Conservation (phyloP, 2,329 filamentous ascomycete species). For the Calonectria pteridis region DNA sequence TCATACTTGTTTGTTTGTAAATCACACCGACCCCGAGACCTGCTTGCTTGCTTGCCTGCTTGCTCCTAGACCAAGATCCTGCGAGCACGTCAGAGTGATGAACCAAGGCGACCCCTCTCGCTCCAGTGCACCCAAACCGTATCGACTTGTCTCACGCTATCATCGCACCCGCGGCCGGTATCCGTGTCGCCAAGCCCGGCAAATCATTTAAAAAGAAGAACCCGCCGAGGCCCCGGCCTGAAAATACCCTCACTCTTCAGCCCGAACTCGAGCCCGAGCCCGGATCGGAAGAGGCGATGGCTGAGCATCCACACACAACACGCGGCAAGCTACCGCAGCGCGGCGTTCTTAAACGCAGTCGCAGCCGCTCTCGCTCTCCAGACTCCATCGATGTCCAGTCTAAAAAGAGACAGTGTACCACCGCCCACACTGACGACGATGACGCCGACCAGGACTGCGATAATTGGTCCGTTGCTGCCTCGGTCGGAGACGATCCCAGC, state of each 20-base stretch:
- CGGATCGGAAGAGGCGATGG: conserved; percentile 5
- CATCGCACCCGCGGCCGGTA: background rate
- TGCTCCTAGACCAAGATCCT: background rate
- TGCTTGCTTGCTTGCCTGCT: too few species aligned
- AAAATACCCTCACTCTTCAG: background rate
- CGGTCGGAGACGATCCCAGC: conserved; percentile 17
- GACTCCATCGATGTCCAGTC: background rate
- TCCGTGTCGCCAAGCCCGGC: background rate
- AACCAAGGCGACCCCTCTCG: background rate
- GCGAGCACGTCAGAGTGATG: conserved; percentile 6
- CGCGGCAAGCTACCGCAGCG: background rate
- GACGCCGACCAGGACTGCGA: conserved; percentile 15
- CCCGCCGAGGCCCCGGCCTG: background rate
- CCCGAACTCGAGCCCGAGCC: too few species aligned
- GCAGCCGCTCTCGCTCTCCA: conserved; percentile 2
- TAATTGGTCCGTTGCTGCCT: conserved; percentile 24
- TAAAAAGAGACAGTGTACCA: conserved; percentile 16
- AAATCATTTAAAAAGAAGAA: background rate
- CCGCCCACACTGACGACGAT: background rate
- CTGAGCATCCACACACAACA: background rate
- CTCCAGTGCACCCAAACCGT: background rate
- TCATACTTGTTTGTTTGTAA: background rate
- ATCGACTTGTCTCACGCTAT: background rate
- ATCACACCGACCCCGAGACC: too few species aligned
- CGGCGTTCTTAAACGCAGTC: background rate